Base-by-base conservation (phyloP, 2,329 filamentous ascomycete genomes). In the Diaporthe velutina region DNA sequence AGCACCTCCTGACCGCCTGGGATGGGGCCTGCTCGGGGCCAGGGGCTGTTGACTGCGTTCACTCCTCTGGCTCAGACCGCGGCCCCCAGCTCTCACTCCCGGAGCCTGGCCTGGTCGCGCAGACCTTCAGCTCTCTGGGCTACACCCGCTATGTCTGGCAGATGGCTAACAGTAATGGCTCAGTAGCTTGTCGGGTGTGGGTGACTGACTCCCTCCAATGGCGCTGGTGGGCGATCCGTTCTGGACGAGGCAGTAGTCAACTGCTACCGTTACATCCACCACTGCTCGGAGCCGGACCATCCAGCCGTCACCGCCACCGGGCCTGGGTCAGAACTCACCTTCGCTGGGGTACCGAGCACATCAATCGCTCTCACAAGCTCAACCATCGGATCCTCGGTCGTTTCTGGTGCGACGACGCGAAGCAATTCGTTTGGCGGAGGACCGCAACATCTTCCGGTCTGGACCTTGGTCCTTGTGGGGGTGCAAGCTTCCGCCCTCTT, bases 231-330 rank as follows among this genome's bases (percentile, higher is more conserved):
- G 30, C 64, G 64, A 67, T 67, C 64, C 64, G 64, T n/a, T 67
- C 64, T 52, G 30, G 45, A 52, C 12, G 64, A 67, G 22, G 64
- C 64, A 67, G 42, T 52, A 67, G 64, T 67, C 45, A 25, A 67
- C 33, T 73, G 70, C 54, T 45, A 73, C 50, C 50, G 74, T 75
- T 28, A 42, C 64, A 75, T 57, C 64, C 66, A 70, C 71, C 33
- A 64, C 54, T 42, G 25, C 35, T 72, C 55, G 57, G 70, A 71
- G 45, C 55, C 48, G 64, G 64, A 58, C 30, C 60, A 52, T 72
- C 42, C 74, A 73, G 52, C 64, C 71, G 71, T 71, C 70, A 58
- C 48, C 30, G 60, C n/a, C n/a, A n/a, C 64, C 35, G 30, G 61
- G 38, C 52, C 58, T 73, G 61, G 48, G 17, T 40, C 57, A 58